A percentile compares a stretch with the other conserved stretches of the same genome.
Conservation (phyloP, 2,329 filamentous ascomycete species). For the Alternaria tenuissima region DNA sequence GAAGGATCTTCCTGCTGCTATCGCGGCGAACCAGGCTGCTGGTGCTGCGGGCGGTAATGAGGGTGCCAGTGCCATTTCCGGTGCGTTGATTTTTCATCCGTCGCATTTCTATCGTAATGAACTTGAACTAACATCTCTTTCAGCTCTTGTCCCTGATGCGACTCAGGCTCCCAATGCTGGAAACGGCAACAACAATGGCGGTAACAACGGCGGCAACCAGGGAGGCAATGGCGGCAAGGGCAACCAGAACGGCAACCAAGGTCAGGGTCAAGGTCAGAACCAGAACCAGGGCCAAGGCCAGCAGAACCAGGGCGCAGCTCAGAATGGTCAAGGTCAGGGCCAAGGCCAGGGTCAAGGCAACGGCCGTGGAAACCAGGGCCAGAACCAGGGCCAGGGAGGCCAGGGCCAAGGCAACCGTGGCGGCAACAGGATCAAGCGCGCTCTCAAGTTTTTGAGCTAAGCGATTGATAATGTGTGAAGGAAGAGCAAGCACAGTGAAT, state of each 20-base stretch:
- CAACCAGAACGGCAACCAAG: slow-evolving; percentile 13
- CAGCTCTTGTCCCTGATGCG: slow-evolving; percentile 29
- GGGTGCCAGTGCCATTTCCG: slow-evolving; percentile 52
- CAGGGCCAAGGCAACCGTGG: slow-evolving; percentile 1
- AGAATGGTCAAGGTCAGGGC: background rate
- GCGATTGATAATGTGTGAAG: background rate
- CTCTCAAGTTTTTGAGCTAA: slow-evolving; percentile 15
- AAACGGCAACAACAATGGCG: slow-evolving; percentile 23
- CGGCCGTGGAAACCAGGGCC: background rate
- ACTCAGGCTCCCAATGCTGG: slow-evolving; percentile 19
- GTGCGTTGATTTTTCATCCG: slow-evolving; percentile 37
- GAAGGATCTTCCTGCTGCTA: slow-evolving; percentile 58
- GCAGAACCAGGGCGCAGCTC: background rate
- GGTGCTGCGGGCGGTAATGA: slow-evolving; percentile 50
- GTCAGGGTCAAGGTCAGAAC: background rate
- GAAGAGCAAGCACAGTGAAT: background rate
- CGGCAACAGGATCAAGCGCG: slow-evolving; percentile 6
- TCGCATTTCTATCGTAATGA: slow-evolving; percentile 23
- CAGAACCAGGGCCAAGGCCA: background rate
- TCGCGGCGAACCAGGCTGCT: slow-evolving; percentile 57
- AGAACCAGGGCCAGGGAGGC: background rate
- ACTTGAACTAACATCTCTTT: slow-evolving; percentile 13
- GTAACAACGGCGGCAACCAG: slow-evolving; percentile 18
- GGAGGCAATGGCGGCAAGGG: slow-evolving; percentile 5
- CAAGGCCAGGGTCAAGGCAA: slow-evolving; percentile 4